These are phyloP conservation scores for Fusarium sacchari DNA, from an alignment of 2,329 filamentous ascomycete genomes.

Conservation along the genomic window DNA sequence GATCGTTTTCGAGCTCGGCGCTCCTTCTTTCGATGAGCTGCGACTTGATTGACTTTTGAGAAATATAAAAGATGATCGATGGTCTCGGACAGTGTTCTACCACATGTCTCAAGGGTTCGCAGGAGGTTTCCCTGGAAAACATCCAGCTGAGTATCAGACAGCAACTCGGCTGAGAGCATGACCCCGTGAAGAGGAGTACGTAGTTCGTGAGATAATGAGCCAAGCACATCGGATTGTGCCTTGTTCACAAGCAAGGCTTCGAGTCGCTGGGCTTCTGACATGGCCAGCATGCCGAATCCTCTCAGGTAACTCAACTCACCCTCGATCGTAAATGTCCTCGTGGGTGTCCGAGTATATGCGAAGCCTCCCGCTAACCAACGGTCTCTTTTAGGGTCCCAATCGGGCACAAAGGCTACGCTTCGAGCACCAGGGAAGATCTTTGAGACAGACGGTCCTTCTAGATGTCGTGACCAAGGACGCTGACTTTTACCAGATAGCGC, in stretches of 20 bases:
- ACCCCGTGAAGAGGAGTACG: slow-evolving; percentile 70
- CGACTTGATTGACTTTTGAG: slow-evolving; percentile 61
- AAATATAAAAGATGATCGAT: slow-evolving; percentile 64
- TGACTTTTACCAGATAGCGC: neutral
- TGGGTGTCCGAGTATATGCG: slow-evolving; percentile 57
- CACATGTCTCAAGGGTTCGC: slow-evolving; percentile 61
- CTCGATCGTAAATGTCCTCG: slow-evolving; percentile 55
- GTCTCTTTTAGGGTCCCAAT: slow-evolving; percentile 58
- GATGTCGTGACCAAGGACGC: slow-evolving; percentile 2
- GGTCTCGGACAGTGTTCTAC: slow-evolving; percentile 62
- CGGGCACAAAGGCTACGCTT: slow-evolving; percentile 58
- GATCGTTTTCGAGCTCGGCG: slow-evolving; percentile 17
- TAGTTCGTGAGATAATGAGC: slow-evolving; percentile 70
- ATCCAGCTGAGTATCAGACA: slow-evolving; percentile 61
- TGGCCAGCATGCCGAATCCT: slow-evolving; percentile 64
- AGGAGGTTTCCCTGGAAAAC: slow-evolving; percentile 59
- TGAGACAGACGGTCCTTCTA: slow-evolving; percentile 38
- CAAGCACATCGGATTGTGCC: slow-evolving; percentile 67
- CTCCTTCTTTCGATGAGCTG: slow-evolving; percentile 22
- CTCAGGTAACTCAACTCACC: slow-evolving; percentile 62
- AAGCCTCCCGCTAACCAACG: slow-evolving; percentile 62
- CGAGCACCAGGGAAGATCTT: slow-evolving; percentile 55
- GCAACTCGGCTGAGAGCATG: slow-evolving; percentile 62
- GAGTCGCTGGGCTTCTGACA: slow-evolving; percentile 64
- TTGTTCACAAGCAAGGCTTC: slow-evolving; percentile 51